Base-by-base conservation (phyloP, 2,329 filamentous ascomycete genomes). In the Ophiosphaerella narmari region DNA sequence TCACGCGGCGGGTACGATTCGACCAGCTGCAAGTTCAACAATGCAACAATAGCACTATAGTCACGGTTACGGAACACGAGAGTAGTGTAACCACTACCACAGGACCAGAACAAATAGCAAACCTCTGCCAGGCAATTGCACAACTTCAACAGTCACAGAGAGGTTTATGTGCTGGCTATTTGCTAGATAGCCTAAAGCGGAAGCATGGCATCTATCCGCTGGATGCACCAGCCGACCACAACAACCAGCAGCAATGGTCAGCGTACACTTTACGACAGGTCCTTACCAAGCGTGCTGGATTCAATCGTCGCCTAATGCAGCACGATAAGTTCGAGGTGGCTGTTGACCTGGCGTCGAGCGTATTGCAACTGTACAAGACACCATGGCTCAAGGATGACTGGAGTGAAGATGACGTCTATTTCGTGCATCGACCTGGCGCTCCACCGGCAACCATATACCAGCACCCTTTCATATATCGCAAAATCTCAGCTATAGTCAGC, bases 321-420 rank as follows among this genome's bases (percentile, higher is more conserved):
- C 41, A 46, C 6, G 59, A 65, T 35, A 59, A 55, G 18, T 46
- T 63, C 21, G 46, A 47, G 13, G 31, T 65, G 2, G 61, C 62
- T 2, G 52, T 65, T 4, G 45, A 57, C 14, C 36, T 65, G 9
- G 54, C 60, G 2, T 62, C 57, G 4, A 60, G 50, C 37, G 56
- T 65, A 2, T 43, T 65, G 7, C 62, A 64, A 13, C 52, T 67
- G 1, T 43, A 64, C 41, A 50, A 60, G 14, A 65, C 64, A 2
- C 64, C 62, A 4, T 67, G 63, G 62, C 44, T 67, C 3, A 48
- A 52, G 16, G 50, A 61, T 13, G 12, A 50, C 3, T 63, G 54
- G 59, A 23, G 52, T 5, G 41, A 58, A 4, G 43, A 60, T 8
- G 55, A 63, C 32, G 52, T 67, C 13, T 53, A 55, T 33, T 65